phyloP scores from a whole-genome alignment of 176 grass and related monocot species.

The Zoysia japonica region DNA sequence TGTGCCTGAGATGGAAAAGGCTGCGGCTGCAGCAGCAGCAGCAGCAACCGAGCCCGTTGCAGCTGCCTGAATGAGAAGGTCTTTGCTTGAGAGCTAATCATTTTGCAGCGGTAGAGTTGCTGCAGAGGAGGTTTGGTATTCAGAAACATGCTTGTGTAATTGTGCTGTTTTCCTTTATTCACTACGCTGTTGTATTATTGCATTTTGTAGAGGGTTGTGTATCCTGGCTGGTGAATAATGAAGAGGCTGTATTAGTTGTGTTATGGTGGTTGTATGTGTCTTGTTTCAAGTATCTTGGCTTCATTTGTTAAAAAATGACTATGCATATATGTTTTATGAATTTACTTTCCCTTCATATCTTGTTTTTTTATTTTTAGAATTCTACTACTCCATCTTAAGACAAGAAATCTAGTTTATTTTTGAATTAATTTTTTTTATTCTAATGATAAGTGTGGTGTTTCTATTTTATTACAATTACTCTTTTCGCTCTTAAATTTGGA shows the following conservation, averaged over 20 bases:
- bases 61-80: slow-evolving; percentile 25
- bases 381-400: no score
- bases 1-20: slow-evolving; percentile 52
- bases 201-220: slow-evolving; percentile 53
- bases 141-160: slow-evolving; percentile 12
- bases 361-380: no score
- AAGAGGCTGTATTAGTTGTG: slow-evolving; percentile 33
- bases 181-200: slow-evolving; percentile 33
- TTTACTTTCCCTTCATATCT: neutral
- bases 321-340: slow-evolving; percentile 25
- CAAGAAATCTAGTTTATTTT: no score
- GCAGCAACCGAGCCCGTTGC: slow-evolving; percentile 38
- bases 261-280: slow-evolving; percentile 24
- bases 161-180: slow-evolving; percentile 37
- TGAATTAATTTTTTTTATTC: no score
- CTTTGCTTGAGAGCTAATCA: neutral
- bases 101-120: slow-evolving; percentile 31
- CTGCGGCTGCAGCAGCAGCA: neutral
- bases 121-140: neutral
- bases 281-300: neutral
- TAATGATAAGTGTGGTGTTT: no score
- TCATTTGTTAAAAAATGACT: slow-evolving; percentile 1
- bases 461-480: no score
- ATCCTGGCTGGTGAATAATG: slow-evolving; percentile 30
- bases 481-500: no score